A percentile compares a stretch with the other conserved stretches of the same genome.
phyloP scores from a whole-genome alignment of 1,284 basidiomycete species.

The Pseudozyma tsukubaensis region DNA sequence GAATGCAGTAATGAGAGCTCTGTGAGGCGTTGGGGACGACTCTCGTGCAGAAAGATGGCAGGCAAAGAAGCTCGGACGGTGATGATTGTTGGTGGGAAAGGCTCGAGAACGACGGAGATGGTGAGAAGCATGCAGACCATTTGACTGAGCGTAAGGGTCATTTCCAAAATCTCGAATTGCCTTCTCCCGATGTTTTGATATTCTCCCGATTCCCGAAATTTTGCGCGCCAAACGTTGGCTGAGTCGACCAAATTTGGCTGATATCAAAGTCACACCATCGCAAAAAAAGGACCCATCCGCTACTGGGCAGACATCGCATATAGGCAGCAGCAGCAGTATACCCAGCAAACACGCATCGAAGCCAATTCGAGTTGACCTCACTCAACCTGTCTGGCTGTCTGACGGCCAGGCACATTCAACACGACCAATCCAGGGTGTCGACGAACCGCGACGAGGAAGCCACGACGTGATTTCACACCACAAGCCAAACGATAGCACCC shows the following conservation, averaged over 20 bases:
- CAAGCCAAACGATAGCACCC: not conserved
- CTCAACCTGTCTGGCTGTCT: conserved; percentile 5
- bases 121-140: not conserved
- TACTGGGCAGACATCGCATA: not conserved
- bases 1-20: too few species aligned
- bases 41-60: too few species aligned
- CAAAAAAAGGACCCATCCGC: not conserved
- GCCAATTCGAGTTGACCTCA: not conserved
- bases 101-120: not conserved
- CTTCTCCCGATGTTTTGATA: not conserved
- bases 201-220: not conserved
- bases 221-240: conserved; percentile 12
- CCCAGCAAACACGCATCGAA: not conserved
- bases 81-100: too few species aligned
- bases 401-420: not conserved
- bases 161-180: not conserved
- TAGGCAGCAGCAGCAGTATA: conserved; percentile 4
- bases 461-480: too few species aligned
- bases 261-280: not conserved
- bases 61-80: too few species aligned
- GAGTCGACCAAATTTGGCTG: conserved; percentile 11
- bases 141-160: conserved; percentile 6
- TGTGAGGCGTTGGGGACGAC: too few species aligned
- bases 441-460: too few species aligned
- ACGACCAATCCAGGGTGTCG: not conserved